A percentile compares a stretch with the other conserved stretches of the same genome.
Conservation (phyloP, 73 alveolate genomes). For the Durusdinium trenchii region DNA sequence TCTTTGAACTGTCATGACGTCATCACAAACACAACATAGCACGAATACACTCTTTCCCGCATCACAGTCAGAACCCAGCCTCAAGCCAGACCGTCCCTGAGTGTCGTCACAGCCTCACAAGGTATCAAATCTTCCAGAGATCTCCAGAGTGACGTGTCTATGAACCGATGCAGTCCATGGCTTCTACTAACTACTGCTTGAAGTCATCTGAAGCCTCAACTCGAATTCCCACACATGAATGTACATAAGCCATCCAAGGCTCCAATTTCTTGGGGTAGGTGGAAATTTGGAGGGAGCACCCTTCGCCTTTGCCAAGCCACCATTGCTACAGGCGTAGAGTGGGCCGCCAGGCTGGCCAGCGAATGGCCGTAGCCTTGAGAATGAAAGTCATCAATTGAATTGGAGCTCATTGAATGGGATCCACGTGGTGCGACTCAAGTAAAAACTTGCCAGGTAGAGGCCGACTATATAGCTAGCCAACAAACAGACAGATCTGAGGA, state of each 20-base stretch:
- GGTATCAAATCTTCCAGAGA: neutral
- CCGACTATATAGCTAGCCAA: too few relatives aligned
- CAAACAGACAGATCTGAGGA: neutral
- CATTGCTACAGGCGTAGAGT: conserved; percentile 34
- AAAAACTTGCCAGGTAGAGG: too few relatives aligned
- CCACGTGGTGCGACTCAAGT: too few relatives aligned
- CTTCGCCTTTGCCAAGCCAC: neutral
- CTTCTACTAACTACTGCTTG: too few relatives aligned
- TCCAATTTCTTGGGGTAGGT: too few relatives aligned
- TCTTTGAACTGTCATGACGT: neutral
- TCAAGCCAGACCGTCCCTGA: conserved; percentile 19
- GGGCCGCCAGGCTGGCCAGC: conserved; percentile 43
- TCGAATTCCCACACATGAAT: too few relatives aligned
- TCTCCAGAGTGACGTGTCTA: neutral
- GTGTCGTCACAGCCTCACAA: conserved; percentile 16
- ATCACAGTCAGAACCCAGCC: neutral
- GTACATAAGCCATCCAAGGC: neutral
- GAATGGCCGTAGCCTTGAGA: neutral
- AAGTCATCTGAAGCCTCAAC: neutral
- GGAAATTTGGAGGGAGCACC: too few relatives aligned
- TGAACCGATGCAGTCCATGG: neutral
- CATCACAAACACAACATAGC: neutral
- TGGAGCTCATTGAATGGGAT: too few relatives aligned
- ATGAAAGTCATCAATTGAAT: too few relatives aligned
- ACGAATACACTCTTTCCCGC: neutral